Evolutionary conservation across 2,329 filamentous ascomycete species (phyloP), one percentile per base, ranked within the genome.

Genomic region (Claviceps citrina): DNA sequence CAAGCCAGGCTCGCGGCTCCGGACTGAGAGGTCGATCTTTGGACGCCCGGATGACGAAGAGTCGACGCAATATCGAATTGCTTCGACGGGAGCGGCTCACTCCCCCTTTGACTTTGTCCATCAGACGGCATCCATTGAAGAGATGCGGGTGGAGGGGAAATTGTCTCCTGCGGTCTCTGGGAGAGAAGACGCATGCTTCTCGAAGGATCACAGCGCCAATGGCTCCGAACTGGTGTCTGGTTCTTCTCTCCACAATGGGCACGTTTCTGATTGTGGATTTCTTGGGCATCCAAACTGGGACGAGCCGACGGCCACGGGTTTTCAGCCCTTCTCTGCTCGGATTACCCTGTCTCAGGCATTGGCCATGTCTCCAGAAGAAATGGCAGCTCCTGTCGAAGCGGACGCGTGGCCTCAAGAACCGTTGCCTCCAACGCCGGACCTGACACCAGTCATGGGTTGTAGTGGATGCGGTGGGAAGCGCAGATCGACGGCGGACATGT

Each of bases 11-110:
- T 31, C 36, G 12, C 37, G 19, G 6, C 31, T 28, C 25, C 78
- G 73, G 74, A 67, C 66, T 8, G 60, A 73, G 30, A 66, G 62
- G 31, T 78, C 75, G 0, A 54, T 77, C 22, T 59, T 76, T 4
- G 63, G 66, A 39, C 69, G 60, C 0, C 61, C 66, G 1, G 70
- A 70, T 16, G 61, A 63, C 4, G 56, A 57, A 13, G 47, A 47
- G 3, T 53, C 53, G 6, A 43, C 39, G 13, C 35, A 27, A 9
- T 31, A 39, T 13, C 15, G 44, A 19, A 20, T 36, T 37, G 13
- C 46, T 5, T 38, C 44, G 6, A 51, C 49, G 5, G 57, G 61
- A 4, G 48, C 46, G 0, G 49, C 52, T 13, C 59, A 65, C 44
- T 54, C 60, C 18, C 76, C 73, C 1, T 76, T 67, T 42, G 68